Conservation (phyloP, 805 yeast genomes). For the Candida ascalaphidarum region DNA sequence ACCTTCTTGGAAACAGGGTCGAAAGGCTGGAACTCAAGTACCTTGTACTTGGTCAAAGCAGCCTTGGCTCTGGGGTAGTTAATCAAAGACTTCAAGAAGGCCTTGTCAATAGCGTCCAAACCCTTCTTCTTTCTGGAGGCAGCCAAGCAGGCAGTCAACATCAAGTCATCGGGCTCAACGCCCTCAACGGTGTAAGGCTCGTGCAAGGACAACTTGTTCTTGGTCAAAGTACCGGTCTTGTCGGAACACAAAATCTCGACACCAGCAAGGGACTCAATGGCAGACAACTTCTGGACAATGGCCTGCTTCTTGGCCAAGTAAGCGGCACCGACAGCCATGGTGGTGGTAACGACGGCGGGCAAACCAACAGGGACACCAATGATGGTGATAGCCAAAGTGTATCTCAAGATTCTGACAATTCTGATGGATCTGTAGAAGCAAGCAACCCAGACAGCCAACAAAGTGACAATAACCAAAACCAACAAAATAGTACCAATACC, state of each 20-base stretch:
- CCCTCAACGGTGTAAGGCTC: slow-evolving; percentile 98
- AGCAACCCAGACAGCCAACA: slow-evolving; percentile 86
- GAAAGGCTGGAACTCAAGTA: slow-evolving; percentile 92
- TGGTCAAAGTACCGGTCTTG: slow-evolving; percentile 96
- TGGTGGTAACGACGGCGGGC: slow-evolving; percentile 97
- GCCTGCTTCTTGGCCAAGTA: slow-evolving; percentile 96
- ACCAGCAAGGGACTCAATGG: slow-evolving; percentile 96
- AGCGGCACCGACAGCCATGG: slow-evolving; percentile 99
- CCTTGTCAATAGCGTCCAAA: slow-evolving; percentile 95
- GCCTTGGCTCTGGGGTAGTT: slow-evolving; percentile 87
- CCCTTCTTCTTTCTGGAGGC: slow-evolving; percentile 98
- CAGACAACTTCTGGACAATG: slow-evolving; percentile 92
- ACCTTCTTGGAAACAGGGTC: slow-evolving; percentile 98
- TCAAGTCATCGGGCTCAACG: slow-evolving; percentile 90
- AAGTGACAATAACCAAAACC: slow-evolving; percentile 80
- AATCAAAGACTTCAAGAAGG: slow-evolving; percentile 87
- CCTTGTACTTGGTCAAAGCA: slow-evolving; percentile 90
- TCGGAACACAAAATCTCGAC: slow-evolving; percentile 97
- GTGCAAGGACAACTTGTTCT: slow-evolving; percentile 90
- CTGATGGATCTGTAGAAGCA: slow-evolving; percentile 87
- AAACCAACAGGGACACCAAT: slow-evolving; percentile 98
- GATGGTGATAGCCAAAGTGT: slow-evolving; percentile 91
- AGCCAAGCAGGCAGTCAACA: slow-evolving; percentile 97
- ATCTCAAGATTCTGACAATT: slow-evolving; percentile 83
- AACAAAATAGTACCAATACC: slow-evolving; percentile 92